These are phyloP conservation scores for Themeda triandra DNA, from an alignment of 176 grass and related monocot species.

Conservation along the genomic window DNA sequence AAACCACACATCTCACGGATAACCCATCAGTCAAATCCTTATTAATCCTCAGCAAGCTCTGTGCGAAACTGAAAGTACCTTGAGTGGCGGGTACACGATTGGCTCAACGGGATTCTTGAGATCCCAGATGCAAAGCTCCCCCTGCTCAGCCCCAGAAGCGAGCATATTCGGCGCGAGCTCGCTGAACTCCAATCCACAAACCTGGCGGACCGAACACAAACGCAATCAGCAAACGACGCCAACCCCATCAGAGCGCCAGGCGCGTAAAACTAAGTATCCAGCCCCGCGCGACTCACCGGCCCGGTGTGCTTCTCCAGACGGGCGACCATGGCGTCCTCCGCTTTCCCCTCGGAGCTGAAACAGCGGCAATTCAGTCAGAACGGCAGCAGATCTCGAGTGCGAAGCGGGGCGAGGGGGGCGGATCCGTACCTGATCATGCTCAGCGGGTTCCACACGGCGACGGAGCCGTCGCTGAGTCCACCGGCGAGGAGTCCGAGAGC, in stretches of 20 bases:
- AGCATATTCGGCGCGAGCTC: slow-evolving; percentile 68
- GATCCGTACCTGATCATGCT: slow-evolving; percentile 83
- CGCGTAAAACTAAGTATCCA: slow-evolving; percentile 6
- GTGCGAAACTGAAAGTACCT: slow-evolving; percentile 45
- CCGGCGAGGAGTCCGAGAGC: slow-evolving; percentile 85
- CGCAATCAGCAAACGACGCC: slow-evolving; percentile 10
- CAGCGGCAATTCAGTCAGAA: slow-evolving; percentile 32
- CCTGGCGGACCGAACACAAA: slow-evolving; percentile 40
- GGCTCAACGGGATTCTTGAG: slow-evolving; percentile 74
- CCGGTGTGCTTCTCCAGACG: slow-evolving; percentile 86
- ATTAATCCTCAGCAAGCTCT: not conserved
- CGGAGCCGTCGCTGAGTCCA: slow-evolving; percentile 77
- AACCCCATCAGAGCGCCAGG: slow-evolving; percentile 2
- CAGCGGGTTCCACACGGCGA: slow-evolving; percentile 85
- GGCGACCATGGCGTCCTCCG: slow-evolving; percentile 68
- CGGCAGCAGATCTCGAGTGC: slow-evolving; percentile 26
- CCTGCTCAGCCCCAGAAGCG: slow-evolving; percentile 88
- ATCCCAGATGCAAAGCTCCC: slow-evolving; percentile 95
- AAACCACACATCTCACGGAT: not conserved
- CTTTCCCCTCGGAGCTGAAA: slow-evolving; percentile 72
- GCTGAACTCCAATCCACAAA: slow-evolving; percentile 87
- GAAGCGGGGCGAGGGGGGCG: not conserved
- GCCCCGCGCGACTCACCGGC: slow-evolving; percentile 49
- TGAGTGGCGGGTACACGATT: slow-evolving; percentile 66
- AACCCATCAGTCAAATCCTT: slow-evolving; percentile 7